These are phyloP conservation scores for Akanthomyces dipterigenus DNA, from an alignment of 2,329 filamentous ascomycete genomes.

Conservation along the genomic window DNA sequence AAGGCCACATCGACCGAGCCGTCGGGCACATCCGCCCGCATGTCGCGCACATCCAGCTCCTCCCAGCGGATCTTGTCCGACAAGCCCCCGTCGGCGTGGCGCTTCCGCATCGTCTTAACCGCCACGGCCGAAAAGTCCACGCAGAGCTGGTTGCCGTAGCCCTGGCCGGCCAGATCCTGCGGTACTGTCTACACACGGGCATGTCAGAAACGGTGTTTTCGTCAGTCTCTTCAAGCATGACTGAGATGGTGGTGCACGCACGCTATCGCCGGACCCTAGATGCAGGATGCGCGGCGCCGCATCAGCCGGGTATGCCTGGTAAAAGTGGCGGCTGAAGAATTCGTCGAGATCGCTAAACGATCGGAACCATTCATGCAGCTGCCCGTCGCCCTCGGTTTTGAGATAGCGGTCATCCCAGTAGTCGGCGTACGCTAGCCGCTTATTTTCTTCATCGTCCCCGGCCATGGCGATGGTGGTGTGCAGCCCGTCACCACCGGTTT, in stretches of 20 bases:
- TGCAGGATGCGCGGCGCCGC: slow-evolving; percentile 43
- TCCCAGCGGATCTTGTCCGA: slow-evolving; percentile 39
- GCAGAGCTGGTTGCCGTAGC: slow-evolving; percentile 47
- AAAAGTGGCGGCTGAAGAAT: slow-evolving; percentile 40
- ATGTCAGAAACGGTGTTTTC: not conserved
- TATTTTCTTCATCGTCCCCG: slow-evolving; percentile 14
- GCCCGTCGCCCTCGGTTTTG: slow-evolving; percentile 27
- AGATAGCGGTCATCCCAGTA: slow-evolving; percentile 47
- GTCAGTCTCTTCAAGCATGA: no score
- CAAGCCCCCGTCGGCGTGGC: slow-evolving; percentile 26
- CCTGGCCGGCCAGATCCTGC: slow-evolving; percentile 35
- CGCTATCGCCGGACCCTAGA: slow-evolving; percentile 52
- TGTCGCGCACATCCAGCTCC: slow-evolving; percentile 43
- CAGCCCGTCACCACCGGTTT: no score
- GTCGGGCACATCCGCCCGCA: slow-evolving; percentile 31
- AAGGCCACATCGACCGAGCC: slow-evolving; percentile 48
- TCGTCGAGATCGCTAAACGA: slow-evolving; percentile 39
- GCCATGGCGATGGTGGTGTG: slow-evolving; percentile 14
- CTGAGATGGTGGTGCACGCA: slow-evolving; percentile 24
- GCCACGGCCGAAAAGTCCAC: slow-evolving; percentile 51
- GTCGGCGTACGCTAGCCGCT: no score
- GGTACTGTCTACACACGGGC: slow-evolving; percentile 41
- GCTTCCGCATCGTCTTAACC: slow-evolving; percentile 43
- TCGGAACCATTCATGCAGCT: slow-evolving; percentile 49
- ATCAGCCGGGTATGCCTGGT: slow-evolving; percentile 21